phyloP scores from a whole-genome alignment of 306 rosid genomes.

The Dryas drummondii region DNA sequence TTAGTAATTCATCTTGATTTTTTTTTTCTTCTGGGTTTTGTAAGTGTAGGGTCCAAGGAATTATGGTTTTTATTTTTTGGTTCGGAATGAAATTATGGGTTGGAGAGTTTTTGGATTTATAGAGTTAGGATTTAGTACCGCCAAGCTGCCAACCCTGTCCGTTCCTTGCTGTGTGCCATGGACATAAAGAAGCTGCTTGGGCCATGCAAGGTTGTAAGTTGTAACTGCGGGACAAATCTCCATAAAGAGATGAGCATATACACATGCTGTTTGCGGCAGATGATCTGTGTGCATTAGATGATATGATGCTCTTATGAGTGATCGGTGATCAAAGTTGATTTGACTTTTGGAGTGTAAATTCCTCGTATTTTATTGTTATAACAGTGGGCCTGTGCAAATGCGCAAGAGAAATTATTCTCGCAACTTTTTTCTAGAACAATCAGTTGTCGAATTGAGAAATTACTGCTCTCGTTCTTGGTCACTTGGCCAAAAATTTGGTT shows the following conservation, averaged over 20 bases:
- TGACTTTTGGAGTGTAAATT: too few relatives aligned
- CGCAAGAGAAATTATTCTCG: too few relatives aligned
- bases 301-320: too few relatives aligned
- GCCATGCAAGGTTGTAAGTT: slow-evolving; percentile 10
- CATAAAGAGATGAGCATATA: slow-evolving; percentile 4
- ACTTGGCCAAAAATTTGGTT: too few relatives aligned
- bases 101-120: slow-evolving; percentile 23
- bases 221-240: slow-evolving; percentile 5
- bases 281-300: neutral
- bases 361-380: too few relatives aligned
- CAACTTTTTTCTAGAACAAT: too few relatives aligned
- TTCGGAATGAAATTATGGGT: slow-evolving; percentile 6
- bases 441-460: too few relatives aligned
- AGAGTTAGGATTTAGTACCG: slow-evolving; percentile 36
- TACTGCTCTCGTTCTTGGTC: too few relatives aligned
- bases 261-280: slow-evolving; percentile 8
- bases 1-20: slow-evolving; percentile 15
- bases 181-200: slow-evolving; percentile 19
- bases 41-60: slow-evolving; percentile 36
- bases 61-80: slow-evolving; percentile 4
- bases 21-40: slow-evolving; percentile 16
- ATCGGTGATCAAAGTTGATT: too few relatives aligned
- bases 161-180: slow-evolving; percentile 23
- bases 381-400: too few relatives aligned
- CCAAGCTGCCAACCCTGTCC: slow-evolving; percentile 16